These are phyloP conservation scores for Coelastrella sp. DNA, from an alignment of 139 green algal genomes.

Conservation along the genomic window DNA sequence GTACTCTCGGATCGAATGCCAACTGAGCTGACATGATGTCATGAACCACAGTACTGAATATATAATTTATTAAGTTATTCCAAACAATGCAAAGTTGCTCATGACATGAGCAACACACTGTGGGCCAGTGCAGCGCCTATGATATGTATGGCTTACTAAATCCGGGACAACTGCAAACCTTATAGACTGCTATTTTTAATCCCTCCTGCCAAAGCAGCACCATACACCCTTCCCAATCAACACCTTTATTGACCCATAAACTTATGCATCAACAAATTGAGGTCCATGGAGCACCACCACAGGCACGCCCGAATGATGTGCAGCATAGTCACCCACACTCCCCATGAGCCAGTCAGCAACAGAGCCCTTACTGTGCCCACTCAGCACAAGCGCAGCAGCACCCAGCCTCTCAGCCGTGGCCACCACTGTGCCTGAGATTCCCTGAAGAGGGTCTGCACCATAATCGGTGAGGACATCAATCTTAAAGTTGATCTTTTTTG, in stretches of 20 bases:
- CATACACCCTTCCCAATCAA: neutral
- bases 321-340: conserved; percentile 32
- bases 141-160: neutral
- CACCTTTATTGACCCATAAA: neutral
- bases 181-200: neutral
- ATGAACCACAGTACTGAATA: too few species aligned
- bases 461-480: conserved; percentile 45
- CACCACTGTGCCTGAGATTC: conserved; percentile 19
- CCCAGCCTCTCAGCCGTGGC: conserved; percentile 5
- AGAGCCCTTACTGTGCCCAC: conserved; percentile 24
- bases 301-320: conserved; percentile 22
- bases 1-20: neutral
- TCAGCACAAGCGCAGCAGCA: conserved; percentile 25
- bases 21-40: too few species aligned
- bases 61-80: too few species aligned
- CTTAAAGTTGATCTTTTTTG: conserved; percentile 3
- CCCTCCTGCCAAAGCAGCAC: neutral
- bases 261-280: neutral
- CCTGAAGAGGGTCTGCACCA: conserved; percentile 26
- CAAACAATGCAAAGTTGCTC: too few species aligned
- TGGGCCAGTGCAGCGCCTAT: neutral
- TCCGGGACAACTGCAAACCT: too few species aligned
- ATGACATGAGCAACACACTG: neutral
- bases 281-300: conserved; percentile 39
- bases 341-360: conserved; percentile 41